Base-by-base conservation (phyloP, 140 eudicot species). In the Flaveria floridana region DNA sequence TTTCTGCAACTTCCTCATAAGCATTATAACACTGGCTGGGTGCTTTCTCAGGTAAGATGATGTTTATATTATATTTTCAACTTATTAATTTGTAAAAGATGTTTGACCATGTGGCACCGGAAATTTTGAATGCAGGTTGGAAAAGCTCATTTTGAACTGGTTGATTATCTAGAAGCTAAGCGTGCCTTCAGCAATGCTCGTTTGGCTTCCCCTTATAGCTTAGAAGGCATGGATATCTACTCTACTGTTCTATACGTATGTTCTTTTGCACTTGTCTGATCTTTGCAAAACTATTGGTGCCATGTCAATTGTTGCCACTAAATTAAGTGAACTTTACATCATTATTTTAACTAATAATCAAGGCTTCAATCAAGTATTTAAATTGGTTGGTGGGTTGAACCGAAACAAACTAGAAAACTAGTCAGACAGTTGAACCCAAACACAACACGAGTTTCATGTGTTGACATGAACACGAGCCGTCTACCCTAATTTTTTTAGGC, bases 21-120 rank as follows among this genome's bases (percentile, higher is more conserved):
- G 76, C 99, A 95, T 72, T 95, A 95, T 71, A 87, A 87, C 74
- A 91, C 99, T 11, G 92, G 95, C 77, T 95, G 99, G 99, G 99
- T 95, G 78, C 97, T 91, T 77, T 88, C 96, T 65, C 99, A 95
- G 95, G 99, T 91, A 78, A 37, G 50, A 30, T 37, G 15, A 37
- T 37, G 6, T 34, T 15, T 65, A 65, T n/a, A 37, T 65, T 51
- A 41, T 65, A 19, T 16, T 44, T 68, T 42, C 73, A 20, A 44
- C 57, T 68, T 68, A 20, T 68, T 11, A 11, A 11, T 42, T 68
- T 0, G 39, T 64, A 11, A 68, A 37, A 18, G 53, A 66, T 34
- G 69, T 68, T 14, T 80, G 79, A 75, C 69, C 26, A 23, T 58
- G 47, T 65, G 67, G 53, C 21, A 61, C 64, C 30, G 41, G 66